Percentiles rank a stretch among this genome's conserved stretches.
Evolutionary conservation across 768 basidiomycete species (phyloP).

Genomic region (Lentinula edodes): DNA sequence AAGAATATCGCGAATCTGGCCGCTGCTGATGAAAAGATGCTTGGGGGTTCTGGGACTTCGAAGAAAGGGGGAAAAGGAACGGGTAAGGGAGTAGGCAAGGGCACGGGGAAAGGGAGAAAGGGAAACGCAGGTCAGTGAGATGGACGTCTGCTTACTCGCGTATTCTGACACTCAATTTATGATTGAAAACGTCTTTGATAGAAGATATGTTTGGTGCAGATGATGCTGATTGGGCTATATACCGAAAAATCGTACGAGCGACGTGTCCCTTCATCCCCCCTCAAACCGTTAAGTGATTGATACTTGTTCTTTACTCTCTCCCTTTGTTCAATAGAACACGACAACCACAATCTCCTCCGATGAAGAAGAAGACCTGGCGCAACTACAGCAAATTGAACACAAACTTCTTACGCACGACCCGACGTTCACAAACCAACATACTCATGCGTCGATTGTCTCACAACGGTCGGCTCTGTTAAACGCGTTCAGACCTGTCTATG

Average conservation of each 20-base stretch:
- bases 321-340: slow-evolving; percentile 45
- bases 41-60: neutral
- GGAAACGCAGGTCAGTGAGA: slow-evolving; percentile 59
- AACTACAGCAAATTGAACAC: slow-evolving; percentile 69
- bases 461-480: slow-evolving; percentile 82
- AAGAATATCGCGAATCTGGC: slow-evolving; percentile 92
- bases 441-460: slow-evolving; percentile 70
- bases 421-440: slow-evolving; percentile 74
- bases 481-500: slow-evolving; percentile 77
- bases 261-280: no score
- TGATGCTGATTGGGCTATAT: slow-evolving; percentile 96
- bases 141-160: neutral
- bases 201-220: slow-evolving; percentile 94
- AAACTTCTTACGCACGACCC: slow-evolving; percentile 83
- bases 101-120: slow-evolving; percentile 82
- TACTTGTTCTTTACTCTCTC: neutral
- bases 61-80: neutral
- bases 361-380: slow-evolving; percentile 83
- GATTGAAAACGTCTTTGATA: slow-evolving; percentile 18
- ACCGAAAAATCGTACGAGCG: slow-evolving; percentile 83
- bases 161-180: neutral
- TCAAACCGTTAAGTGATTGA: neutral
- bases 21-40: slow-evolving; percentile 53
- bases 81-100: slow-evolving; percentile 23
- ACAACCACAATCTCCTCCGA: slow-evolving; percentile 64